Evolutionary conservation across 169 alveolate species (phyloP), one percentile per base, ranked within the genome.

Genomic region (Eimeria praecox): DNA sequence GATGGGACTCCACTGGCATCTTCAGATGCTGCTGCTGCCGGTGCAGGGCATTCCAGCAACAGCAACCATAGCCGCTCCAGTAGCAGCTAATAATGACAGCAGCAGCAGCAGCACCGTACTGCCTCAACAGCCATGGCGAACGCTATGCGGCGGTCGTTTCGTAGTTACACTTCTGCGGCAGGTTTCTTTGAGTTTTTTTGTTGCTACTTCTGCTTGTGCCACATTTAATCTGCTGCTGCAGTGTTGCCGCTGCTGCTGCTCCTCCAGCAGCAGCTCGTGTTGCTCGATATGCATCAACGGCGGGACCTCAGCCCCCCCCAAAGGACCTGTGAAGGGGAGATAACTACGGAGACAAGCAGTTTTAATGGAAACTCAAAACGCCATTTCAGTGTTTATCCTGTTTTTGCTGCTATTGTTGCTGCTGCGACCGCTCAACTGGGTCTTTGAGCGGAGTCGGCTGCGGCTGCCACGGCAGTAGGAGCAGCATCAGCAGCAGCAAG

Each of bases 381-480:
- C 75, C 75, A 16, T 20, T 49, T 49, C 56, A 49, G 5, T 49
- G 56, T 12, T 64, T 24, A 20, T 64, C 35, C n/a, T 69, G 80
- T 10, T 69, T n/a, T 9, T 27, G 78, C 42, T 27, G 78, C 35
- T 30, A 44, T 12, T 69, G 44, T 20, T 30, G 85, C 85, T 38
- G 85, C 54, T 73, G 56, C 85, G 14, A 33, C 75, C 40, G 40
- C 35, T 20, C n/a, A 24, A 20, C 40, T 30, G 75, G 75, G n/a
- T 24, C 75, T 30, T 30, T 33, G 75, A 64, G 75, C n/a, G 35
- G 5, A 24, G 75, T 64, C 75, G 75, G 75, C 75, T 64, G 75
- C 75, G 75, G 75, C 75, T 4, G 75, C n/a, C 75, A n/a, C 75
- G 35, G 75, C 75, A 64, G 33, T 33, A 64, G 33, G 35, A 64